Conservation (phyloP, 1,284 basidiomycete genomes). For the Agaricales sp. region DNA sequence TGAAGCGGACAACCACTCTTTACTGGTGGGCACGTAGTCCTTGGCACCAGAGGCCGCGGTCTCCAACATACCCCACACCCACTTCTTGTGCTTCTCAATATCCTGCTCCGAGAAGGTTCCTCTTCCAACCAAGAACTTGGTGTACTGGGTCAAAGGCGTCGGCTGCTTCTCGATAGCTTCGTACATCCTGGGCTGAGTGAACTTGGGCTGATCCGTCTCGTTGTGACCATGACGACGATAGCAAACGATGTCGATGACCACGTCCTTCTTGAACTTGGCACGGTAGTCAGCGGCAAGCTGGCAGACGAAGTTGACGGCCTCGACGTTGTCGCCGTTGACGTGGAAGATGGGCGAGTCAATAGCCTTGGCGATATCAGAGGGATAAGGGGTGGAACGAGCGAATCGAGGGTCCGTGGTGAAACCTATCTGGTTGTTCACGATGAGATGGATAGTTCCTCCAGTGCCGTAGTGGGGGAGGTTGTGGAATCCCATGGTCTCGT, state of each 20-base stretch:
- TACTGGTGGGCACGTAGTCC: conserved; percentile 87
- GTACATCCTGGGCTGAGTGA: conserved; percentile 99
- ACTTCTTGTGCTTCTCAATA: conserved; percentile 97
- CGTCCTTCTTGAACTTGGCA: conserved; percentile 98
- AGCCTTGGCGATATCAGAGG: conserved; percentile 98
- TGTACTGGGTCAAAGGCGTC: conserved; percentile 87
- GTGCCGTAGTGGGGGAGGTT: conserved; percentile 93
- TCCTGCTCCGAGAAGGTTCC: conserved; percentile 94
- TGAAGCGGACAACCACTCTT: conserved; percentile 96
- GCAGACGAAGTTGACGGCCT: conserved; percentile 97
- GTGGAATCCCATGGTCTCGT: conserved; percentile 99
- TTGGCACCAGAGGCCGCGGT: conserved; percentile 85
- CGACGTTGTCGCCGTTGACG: conserved; percentile 98
- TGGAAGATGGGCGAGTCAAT: conserved; percentile 99
- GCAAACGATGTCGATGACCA: conserved; percentile 97
- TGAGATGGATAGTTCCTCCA: conserved; percentile 95
- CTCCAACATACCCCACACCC: conserved; percentile 99
- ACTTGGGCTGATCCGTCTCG: conserved; percentile 98
- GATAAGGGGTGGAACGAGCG: conserved; percentile 95
- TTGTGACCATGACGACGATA: conserved; percentile 99
- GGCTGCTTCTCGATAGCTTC: conserved; percentile 93
- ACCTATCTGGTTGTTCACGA: conserved; percentile 99
- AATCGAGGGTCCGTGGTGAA: conserved; percentile 99
- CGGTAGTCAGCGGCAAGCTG: conserved; percentile 98
- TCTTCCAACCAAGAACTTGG: conserved; percentile 84